Conservation (phyloP, 495 filamentous ascomycete species). For the Lentithecium fluviatile region DNA sequence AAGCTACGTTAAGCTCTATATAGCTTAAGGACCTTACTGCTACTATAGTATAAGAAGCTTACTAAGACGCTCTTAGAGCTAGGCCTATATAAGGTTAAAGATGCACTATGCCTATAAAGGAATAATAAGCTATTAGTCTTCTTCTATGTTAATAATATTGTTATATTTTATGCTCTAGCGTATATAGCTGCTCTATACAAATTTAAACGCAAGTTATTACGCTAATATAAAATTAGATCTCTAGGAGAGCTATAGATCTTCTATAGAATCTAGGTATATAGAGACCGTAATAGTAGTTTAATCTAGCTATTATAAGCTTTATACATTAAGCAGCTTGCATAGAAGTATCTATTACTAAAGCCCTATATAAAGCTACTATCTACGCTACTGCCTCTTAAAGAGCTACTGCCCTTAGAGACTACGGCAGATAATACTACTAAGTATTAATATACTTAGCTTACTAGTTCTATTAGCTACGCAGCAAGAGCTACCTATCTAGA, state of each 20-base stretch:
- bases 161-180: background rate
- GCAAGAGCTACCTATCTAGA: background rate
- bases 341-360: background rate
- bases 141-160: constrained; percentile 10
- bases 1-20: constrained; percentile 16
- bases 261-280: background rate
- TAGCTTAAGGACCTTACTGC: constrained; percentile 11
- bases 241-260: background rate
- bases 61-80: constrained; percentile 7
- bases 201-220: background rate
- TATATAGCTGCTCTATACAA: background rate
- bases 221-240: background rate
- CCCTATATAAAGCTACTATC: background rate
- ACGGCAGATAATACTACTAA: background rate
- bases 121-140: constrained; percentile 2
- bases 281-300: background rate
- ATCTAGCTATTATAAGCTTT: background rate
- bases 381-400: background rate
- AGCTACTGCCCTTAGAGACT: background rate
- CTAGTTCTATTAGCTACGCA: background rate
- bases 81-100: background rate
- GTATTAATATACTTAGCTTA: background rate
- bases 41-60: constrained; percentile 25
- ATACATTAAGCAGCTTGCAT: background rate
- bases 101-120: background rate